These are phyloP conservation scores for Teunomyces aglyptinius DNA, from an alignment of 805 yeast species.

Conservation along the genomic window DNA sequence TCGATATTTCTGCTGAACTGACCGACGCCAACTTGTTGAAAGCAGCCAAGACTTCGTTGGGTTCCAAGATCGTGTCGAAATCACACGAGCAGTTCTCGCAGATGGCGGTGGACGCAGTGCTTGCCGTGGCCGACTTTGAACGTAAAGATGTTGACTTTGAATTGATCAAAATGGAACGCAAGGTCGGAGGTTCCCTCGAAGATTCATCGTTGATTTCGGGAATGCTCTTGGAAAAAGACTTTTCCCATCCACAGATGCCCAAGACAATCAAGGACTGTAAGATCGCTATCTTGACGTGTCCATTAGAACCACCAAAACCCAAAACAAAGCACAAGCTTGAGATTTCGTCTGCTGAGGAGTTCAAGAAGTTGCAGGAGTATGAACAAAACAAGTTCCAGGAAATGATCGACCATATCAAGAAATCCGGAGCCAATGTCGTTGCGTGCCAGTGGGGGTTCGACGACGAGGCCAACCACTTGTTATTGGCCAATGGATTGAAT, in stretches of 20 bases:
- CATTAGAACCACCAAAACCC: slow-evolving; percentile 99
- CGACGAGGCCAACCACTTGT: slow-evolving; percentile 94
- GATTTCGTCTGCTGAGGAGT: slow-evolving; percentile 91
- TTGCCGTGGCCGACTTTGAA: slow-evolving; percentile 86
- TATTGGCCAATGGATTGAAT: slow-evolving; percentile 83
- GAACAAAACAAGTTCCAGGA: slow-evolving; percentile 88
- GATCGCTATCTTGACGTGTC: slow-evolving; percentile 94
- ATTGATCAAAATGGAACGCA: slow-evolving; percentile 90
- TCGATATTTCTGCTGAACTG: slow-evolving; percentile 48
- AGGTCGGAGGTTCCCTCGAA: slow-evolving; percentile 89
- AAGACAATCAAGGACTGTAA: slow-evolving; percentile 73
- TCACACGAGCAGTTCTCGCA: slow-evolving; percentile 90
- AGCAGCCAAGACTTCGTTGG: slow-evolving; percentile 93
- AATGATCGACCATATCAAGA: slow-evolving; percentile 85
- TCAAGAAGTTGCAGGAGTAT: slow-evolving; percentile 82
- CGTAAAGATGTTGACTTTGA: slow-evolving; percentile 97
- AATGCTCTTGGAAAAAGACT: slow-evolving; percentile 92
- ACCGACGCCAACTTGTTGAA: slow-evolving; percentile 63
- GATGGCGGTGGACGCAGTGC: slow-evolving; percentile 96
- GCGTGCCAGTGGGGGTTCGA: slow-evolving; percentile 99
- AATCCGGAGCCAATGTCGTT: slow-evolving; percentile 91
- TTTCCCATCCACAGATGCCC: slow-evolving; percentile 98
- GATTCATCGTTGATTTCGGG: slow-evolving; percentile 87
- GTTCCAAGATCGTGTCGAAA: slow-evolving; percentile 93
- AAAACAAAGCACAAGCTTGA: slow-evolving; percentile 97